Evolutionary conservation across 2,329 filamentous ascomycete genomes (phyloP).

Genomic region (Fusarium sp.): DNA sequence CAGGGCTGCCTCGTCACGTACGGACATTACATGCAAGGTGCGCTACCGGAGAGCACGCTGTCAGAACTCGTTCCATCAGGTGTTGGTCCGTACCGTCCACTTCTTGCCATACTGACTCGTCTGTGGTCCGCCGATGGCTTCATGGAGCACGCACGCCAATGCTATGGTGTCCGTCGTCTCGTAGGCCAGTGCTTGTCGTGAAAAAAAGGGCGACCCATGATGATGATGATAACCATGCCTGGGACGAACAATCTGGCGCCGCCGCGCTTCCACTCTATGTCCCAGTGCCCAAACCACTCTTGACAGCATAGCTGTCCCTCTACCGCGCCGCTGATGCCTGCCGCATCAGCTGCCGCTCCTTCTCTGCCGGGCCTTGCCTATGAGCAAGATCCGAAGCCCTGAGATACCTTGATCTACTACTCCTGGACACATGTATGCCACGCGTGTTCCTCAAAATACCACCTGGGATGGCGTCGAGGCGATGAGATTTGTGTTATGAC

Average conservation of each 20-base stretch:
- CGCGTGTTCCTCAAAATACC: background rate
- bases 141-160: slow-evolving; percentile 37
- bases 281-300: background rate
- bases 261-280: background rate
- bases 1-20: slow-evolving; percentile 40
- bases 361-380: background rate
- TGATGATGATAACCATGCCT: background rate
- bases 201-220: background rate
- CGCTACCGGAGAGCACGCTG: slow-evolving; percentile 27
- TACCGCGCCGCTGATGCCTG: background rate
- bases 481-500: background rate
- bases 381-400: background rate
- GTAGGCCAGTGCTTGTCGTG: slow-evolving; percentile 17
- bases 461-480: background rate
- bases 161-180: slow-evolving; percentile 38
- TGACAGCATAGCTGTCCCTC: background rate
- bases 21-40: slow-evolving; percentile 33
- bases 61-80: slow-evolving; percentile 33
- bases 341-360: background rate
- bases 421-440: background rate
- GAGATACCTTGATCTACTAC: background rate
- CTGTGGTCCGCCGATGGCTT: slow-evolving; percentile 38
- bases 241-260: background rate
- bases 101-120: slow-evolving; percentile 32
- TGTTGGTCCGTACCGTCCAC: slow-evolving; percentile 35